These are phyloP conservation scores for Populus hybrid DNA, from an alignment of 441 rosid genomes.

Conservation along the genomic window DNA sequence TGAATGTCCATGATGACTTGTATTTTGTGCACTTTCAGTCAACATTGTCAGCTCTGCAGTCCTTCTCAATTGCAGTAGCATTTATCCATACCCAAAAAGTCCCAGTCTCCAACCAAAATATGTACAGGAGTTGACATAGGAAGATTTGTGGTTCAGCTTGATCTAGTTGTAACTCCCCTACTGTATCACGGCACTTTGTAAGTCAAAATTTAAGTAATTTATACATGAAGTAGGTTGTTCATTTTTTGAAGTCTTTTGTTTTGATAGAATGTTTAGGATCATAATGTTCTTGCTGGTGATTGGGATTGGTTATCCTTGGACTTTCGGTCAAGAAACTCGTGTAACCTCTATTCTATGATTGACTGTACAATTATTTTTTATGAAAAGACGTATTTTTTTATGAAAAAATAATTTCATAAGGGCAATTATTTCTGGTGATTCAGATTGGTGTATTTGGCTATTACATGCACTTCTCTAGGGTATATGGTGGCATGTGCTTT, in stretches of 20 bases:
- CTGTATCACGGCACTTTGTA: slow-evolving; percentile 20
- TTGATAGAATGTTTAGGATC: slow-evolving; percentile 16
- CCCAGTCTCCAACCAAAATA: slow-evolving; percentile 42
- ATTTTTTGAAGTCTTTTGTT: slow-evolving; percentile 3
- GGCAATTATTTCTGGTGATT: not conserved
- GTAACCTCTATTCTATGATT: slow-evolving; percentile 29
- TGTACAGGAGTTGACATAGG: slow-evolving; percentile 48
- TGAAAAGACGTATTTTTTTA: not conserved
- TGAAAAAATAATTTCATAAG: slow-evolving; percentile 13
- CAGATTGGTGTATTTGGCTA: not conserved
- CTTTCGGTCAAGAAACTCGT: slow-evolving; percentile 22
- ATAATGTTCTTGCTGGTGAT: slow-evolving; percentile 16
- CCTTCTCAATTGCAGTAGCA: slow-evolving; percentile 73
- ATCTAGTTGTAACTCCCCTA: slow-evolving; percentile 27
- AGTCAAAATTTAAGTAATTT: slow-evolving; percentile 30
- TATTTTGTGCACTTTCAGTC: slow-evolving; percentile 66
- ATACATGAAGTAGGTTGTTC: slow-evolving; percentile 22
- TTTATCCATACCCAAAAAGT: slow-evolving; percentile 56
- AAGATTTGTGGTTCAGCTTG: slow-evolving; percentile 28
- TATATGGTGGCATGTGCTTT: not conserved
- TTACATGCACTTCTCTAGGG: not conserved
- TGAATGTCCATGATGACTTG: slow-evolving; percentile 57
- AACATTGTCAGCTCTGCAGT: slow-evolving; percentile 67
- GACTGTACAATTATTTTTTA: slow-evolving; percentile 22
- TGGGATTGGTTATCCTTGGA: slow-evolving; percentile 18